Base-by-base conservation (phyloP, 1,284 basidiomycete species). In the Boletus sp. region DNA sequence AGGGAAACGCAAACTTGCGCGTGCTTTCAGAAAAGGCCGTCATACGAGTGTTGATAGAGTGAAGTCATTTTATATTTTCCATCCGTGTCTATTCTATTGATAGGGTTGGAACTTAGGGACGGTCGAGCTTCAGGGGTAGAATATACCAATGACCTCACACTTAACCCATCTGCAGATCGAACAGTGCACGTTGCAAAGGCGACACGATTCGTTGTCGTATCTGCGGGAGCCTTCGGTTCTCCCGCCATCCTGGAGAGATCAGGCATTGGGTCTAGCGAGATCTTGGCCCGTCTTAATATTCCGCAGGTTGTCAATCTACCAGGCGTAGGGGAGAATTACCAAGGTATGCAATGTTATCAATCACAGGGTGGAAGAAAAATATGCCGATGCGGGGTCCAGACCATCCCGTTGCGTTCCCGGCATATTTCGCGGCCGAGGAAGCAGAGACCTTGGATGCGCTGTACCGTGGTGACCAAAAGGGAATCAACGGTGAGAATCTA, bases 311-410 rank as follows among this genome's bases (percentile, higher is more conserved):
- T 82, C 31, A 76, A 84, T 49, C 71, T 85, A 16, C 78, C 78
- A 1, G 81, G 82, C 11, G 82, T 85, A 2, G 84, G 84, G 7
- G 78, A 81, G 59, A 73, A 78, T 45, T 81, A 79, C 57, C 76
- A 80, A 71, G 83, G 83, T 78, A 58, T 47, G 70, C 57, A 15
- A 24, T 37, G 41, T 31, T 33, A n/a, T 20, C 39, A 1, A 39
- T 8, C 18, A 29, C 20, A 9, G 15, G 5, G 0, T n/a, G 7
- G 22, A 42, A 31, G 20, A 13, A 31, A 4, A 36, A 4, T 18
- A 31, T 22, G 51, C 12, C n/a, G 18, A 52, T 18, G 4, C n/a
- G 22, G 8, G 35, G 7, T 42, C 24, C 60, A 84, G 82, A 84
- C 64, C 83, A 84, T 62, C 76, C 76, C 52, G 53, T 74, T 12